Evolutionary conservation across 345 rosid species (phyloP).

Genomic region (Jatropha curcas): DNA sequence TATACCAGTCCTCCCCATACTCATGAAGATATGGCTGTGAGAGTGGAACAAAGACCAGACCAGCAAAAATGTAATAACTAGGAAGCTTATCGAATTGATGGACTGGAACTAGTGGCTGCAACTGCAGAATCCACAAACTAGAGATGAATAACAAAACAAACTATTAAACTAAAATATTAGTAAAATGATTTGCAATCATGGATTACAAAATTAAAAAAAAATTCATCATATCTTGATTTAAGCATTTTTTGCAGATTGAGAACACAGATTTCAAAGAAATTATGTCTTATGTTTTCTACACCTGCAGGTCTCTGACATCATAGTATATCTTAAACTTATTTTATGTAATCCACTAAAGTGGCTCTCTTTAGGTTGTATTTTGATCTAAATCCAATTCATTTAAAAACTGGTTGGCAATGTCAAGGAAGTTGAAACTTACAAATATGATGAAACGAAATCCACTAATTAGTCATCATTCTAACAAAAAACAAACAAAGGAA

Average conservation of each 20-base stretch:
- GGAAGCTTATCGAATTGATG: slow-evolving; percentile 86
- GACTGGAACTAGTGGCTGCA: slow-evolving; percentile 87
- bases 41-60: slow-evolving; percentile 79
- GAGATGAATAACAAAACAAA: not conserved
- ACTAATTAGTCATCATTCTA: too few species aligned
- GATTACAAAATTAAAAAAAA: not conserved
- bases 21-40: slow-evolving; percentile 89
- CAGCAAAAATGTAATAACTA: slow-evolving; percentile 94
- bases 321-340: not conserved
- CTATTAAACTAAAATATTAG: not conserved
- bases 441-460: too few species aligned
- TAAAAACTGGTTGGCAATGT: not conserved
- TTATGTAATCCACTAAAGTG: not conserved
- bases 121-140: slow-evolving; percentile 42
- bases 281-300: not conserved
- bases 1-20: slow-evolving; percentile 94
- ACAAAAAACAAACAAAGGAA: too few species aligned
- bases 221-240: not conserved
- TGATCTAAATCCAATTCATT: slow-evolving; percentile 1
- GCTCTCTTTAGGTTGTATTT: not conserved
- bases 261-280: not conserved
- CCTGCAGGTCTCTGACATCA: not conserved
- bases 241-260: not conserved
- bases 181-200: not conserved
- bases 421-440: too few species aligned